Base-by-base conservation (phyloP, 2,329 filamentous ascomycete species). In the Xylaria sp. region DNA sequence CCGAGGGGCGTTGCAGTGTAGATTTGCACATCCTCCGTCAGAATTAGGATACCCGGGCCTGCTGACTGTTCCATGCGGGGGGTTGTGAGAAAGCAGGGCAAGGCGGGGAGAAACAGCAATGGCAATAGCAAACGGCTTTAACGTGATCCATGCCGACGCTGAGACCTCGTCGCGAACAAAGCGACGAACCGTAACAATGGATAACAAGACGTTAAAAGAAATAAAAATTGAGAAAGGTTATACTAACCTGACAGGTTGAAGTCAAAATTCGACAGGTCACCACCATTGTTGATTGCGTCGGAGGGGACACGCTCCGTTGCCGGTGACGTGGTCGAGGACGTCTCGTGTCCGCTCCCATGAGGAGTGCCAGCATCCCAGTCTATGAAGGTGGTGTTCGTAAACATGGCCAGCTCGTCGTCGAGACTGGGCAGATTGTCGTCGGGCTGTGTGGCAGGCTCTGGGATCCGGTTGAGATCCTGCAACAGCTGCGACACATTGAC, bases 401-500 rank as follows among this genome's bases (percentile, higher is more conserved):
- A 95, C 72, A 93, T 84, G 54, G 89, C 88, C 53, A 94, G 81
- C 67, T 93, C 89, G 63, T 90, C 87, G 15, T 67, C 65, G 40
- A 67, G 63, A 28, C 47, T 67, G 31, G 63, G 57, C 15, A 59
- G 42, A 14, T 65, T 67, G 54, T 67, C 65, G 12, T 67, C 65
- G n/a, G 76, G 74, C 28, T 84, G 75, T 23, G 82, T 71, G 55
- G 82, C 84, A 64, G 89, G 83, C 57, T 90, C 85, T 70, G 88
- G 87, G 64, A 89, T 82, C 64, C 88, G 86, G 81, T 97, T 97
- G 72, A 97, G 83, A 70, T 94, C 90, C 72, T 92, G 90, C 69
- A 97, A 84, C 80, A 95, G 96, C 74, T 93, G 90, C 74, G 92
- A 93, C 79, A 97, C 91, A 77, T 96, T 96, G 73, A 92, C 71